A percentile compares a stretch with the other conserved stretches of the same genome.
Conservation (phyloP, 2,329 filamentous ascomycete genomes). For the Bipolaris sorokiniana region DNA sequence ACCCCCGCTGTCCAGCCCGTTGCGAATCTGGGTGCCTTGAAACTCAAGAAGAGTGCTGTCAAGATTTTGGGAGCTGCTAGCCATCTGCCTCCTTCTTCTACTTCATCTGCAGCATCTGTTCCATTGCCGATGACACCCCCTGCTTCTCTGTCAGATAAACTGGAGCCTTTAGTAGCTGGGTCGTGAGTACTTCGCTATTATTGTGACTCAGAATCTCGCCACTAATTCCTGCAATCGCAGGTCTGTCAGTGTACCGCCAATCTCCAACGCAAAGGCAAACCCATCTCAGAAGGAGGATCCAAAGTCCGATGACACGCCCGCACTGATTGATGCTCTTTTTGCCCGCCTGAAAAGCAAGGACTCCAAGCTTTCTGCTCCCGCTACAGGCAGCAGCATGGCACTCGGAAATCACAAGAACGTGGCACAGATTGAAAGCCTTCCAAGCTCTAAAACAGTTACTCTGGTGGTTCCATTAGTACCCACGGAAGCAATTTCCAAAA, state of each 20-base stretch:
- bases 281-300: constrained; percentile 6
- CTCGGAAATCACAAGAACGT: constrained; percentile 5
- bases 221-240: constrained; percentile 14
- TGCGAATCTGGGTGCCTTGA: constrained; percentile 20
- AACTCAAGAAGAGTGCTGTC: constrained; percentile 39
- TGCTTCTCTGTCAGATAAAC: constrained; percentile 10
- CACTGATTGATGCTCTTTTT: constrained; percentile 28
- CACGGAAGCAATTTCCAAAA: background rate
- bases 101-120: background rate
- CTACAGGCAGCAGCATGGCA: background rate
- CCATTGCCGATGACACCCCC: constrained; percentile 2
- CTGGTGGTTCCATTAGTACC: background rate
- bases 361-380: background rate
- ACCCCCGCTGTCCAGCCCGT: constrained; percentile 31
- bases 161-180: constrained; percentile 15
- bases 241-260: background rate
- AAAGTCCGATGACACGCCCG: background rate
- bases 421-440: constrained; percentile 12
- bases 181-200: constrained; percentile 16
- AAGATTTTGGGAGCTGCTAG: constrained; percentile 32
- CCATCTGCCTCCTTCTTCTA: background rate
- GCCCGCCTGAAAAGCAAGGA: constrained; percentile 21
- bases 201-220: background rate
- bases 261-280: background rate
- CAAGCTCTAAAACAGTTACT: background rate